A percentile compares a stretch with the other conserved stretches of the same genome.
Evolutionary conservation across 495 filamentous ascomycete species (phyloP).

Genomic region (Trichocladium antarcticum): DNA sequence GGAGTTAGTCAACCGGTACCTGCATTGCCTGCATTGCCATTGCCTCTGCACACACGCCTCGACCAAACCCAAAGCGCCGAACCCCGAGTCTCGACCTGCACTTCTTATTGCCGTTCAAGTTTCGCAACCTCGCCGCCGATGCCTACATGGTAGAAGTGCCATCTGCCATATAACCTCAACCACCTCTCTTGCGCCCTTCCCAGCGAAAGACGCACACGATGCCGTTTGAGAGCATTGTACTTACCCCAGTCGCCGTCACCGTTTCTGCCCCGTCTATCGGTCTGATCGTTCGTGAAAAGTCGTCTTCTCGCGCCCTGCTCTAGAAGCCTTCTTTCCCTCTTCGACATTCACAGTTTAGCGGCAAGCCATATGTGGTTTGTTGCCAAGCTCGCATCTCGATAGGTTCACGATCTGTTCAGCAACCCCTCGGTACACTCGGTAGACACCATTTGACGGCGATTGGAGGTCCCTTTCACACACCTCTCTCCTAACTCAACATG

Average conservation of each 20-base stretch:
- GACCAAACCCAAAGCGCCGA: too few species aligned
- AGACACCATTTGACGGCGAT: slow-evolving; percentile 45
- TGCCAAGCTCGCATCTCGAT: slow-evolving; percentile 32
- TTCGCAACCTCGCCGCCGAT: slow-evolving; percentile 9
- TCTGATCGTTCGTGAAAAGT: slow-evolving; percentile 43
- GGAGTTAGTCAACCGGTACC: too few species aligned
- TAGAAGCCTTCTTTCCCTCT: slow-evolving; percentile 33
- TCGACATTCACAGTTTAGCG: slow-evolving; percentile 32
- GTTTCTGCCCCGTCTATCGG: slow-evolving; percentile 45
- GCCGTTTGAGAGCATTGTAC: slow-evolving; percentile 37
- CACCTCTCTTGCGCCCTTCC: slow-evolving; percentile 15
- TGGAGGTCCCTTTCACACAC: slow-evolving; percentile 36
- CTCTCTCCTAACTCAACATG: slow-evolving; percentile 40
- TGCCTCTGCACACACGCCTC: too few species aligned
- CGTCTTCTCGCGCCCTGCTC: slow-evolving; percentile 32
- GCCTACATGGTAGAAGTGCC: slow-evolving; percentile 24
- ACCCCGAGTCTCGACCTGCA: background rate
- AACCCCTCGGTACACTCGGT: slow-evolving; percentile 34
- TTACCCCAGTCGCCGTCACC: slow-evolving; percentile 51
- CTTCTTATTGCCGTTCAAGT: background rate
- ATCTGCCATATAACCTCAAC: slow-evolving; percentile 30
- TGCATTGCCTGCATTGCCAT: too few species aligned
- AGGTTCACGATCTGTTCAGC: slow-evolving; percentile 32
- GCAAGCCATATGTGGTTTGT: slow-evolving; percentile 22
- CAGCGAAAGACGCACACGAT: slow-evolving; percentile 40